Base-by-base conservation (phyloP, 495 filamentous ascomycete genomes). In the Aspergillus kassunensis region DNA sequence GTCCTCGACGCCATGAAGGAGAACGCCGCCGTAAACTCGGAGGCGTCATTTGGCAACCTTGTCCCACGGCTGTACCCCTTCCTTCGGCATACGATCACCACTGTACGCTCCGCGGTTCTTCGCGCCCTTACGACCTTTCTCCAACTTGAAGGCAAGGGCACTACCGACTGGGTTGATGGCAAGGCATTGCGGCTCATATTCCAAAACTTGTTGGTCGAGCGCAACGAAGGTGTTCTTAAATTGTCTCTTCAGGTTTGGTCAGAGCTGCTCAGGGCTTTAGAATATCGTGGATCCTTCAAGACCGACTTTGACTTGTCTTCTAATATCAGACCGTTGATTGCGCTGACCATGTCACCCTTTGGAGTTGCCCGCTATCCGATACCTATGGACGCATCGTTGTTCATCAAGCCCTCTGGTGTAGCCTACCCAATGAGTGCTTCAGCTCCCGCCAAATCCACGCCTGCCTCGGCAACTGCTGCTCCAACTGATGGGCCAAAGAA, bases 41-140 rank as follows among this genome's bases (percentile, higher is more conserved):
- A 90, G 56, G 83, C 91, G 39, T 93, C 91, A 36, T 98, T 98
- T 66, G 87, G 87, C 4, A 82, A 90, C 51, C 78, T 98, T 35
- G 95, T 98, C 20, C 93, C 93, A 36, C 82, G 93, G 42, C 81
- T 98, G 20, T 98, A 96, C 61, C 92, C 93, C 1, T 98, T 98
- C 74, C 73, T 98, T 20, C 87, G 93, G 30, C 93, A 98, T 65
- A 97, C 95, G 8, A 97, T 98, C 59, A 96, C 90, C 7, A 95
- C 85, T 51, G 93, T 98, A 42, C 88, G 93, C 25, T 87, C 89
- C 33, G 93, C 93, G 6, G 95, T 97, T 18, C 77, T 98, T 12
- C 85, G 95, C 43, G 93, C 93, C 44, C 79, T 98, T 11, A 82
- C 92, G 62, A 97, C 92, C 0, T 98, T 98, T 68, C 76, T 95